Evolutionary conservation across 192 early-diverging fungal species (phyloP).

Genomic region (Glomus cerebriforme): DNA sequence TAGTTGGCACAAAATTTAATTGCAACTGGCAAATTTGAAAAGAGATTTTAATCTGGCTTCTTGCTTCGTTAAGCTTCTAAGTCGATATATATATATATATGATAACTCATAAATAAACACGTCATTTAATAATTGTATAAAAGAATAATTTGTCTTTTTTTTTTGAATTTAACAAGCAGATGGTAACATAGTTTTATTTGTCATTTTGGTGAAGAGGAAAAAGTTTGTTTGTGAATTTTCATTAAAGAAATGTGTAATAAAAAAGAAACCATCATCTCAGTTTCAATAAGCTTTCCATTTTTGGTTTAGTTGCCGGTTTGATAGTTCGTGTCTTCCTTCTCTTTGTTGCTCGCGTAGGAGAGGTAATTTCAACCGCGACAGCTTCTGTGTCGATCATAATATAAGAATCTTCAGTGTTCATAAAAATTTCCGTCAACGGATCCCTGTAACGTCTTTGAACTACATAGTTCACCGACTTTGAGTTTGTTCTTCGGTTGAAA

Average conservation of each 20-base stretch:
- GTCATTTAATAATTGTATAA: not conserved
- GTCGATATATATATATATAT: not conserved
- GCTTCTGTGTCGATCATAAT: not conserved
- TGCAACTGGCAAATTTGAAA: no score
- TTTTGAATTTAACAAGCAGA: not conserved
- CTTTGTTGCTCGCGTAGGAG: not conserved
- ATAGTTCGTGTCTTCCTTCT: not conserved
- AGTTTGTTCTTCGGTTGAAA: not conserved
- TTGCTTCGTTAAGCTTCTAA: no score
- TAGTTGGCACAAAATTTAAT: no score
- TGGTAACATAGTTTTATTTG: not conserved
- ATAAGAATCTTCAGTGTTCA: not conserved
- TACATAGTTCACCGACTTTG: not conserved
- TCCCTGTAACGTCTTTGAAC: not conserved
- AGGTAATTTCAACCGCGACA: not conserved
- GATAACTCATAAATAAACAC: not conserved
- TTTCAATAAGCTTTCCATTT: not conserved
- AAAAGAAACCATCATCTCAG: not conserved
- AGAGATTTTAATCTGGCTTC: no score
- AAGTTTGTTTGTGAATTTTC: not conserved
- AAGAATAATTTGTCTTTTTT: not conserved
- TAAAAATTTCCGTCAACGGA: not conserved
- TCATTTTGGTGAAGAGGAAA: not conserved
- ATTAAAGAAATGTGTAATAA: not conserved
- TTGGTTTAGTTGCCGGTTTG: not conserved